Conservation (phyloP, 2,329 filamentous ascomycete genomes). For the Orbilia quercus region DNA sequence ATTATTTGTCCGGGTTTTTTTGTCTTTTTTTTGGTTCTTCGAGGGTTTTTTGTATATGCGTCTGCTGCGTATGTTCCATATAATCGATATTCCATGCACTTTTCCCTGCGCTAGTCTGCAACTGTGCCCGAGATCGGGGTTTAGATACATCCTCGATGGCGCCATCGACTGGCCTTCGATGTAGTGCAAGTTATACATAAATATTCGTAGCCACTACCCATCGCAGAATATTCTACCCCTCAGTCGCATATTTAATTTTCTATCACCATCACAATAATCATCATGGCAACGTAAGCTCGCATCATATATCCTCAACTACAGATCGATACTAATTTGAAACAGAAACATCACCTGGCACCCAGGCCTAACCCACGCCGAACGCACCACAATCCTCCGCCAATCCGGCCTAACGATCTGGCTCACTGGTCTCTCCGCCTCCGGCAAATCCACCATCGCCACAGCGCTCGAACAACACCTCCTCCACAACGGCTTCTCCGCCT, state of each 20-base stretch:
- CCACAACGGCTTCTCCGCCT: conserved; percentile 82
- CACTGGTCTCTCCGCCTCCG: conserved; percentile 93
- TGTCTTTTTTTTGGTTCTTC: not conserved
- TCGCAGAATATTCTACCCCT: conserved; percentile 1
- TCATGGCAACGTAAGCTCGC: conserved; percentile 30
- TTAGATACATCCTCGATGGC: conserved; percentile 10
- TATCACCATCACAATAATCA: not conserved
- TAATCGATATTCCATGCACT: not conserved
- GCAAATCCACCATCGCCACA: conserved; percentile 96
- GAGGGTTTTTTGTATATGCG: conserved; percentile 9
- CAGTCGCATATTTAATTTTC: not conserved
- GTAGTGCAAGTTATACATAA: not conserved
- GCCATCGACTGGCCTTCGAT: conserved; percentile 11
- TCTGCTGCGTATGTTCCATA: conserved; percentile 16
- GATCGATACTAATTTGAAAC: conserved; percentile 33
- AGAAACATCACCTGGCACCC: conserved; percentile 94
- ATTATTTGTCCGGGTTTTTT: not conserved
- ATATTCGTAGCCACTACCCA: not conserved
- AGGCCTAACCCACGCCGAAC: conserved; percentile 81
- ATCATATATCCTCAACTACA: not conserved
- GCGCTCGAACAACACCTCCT: conserved; percentile 97
- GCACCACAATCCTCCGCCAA: conserved; percentile 80
- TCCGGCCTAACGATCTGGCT: conserved; percentile 96
- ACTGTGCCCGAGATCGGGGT: conserved; percentile 22
- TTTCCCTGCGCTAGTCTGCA: not conserved